Percentiles rank a stretch among this genome's conserved stretches.
Evolutionary conservation across 1,284 basidiomycete genomes (phyloP).

Genomic region (Rhizoctonia solani): DNA sequence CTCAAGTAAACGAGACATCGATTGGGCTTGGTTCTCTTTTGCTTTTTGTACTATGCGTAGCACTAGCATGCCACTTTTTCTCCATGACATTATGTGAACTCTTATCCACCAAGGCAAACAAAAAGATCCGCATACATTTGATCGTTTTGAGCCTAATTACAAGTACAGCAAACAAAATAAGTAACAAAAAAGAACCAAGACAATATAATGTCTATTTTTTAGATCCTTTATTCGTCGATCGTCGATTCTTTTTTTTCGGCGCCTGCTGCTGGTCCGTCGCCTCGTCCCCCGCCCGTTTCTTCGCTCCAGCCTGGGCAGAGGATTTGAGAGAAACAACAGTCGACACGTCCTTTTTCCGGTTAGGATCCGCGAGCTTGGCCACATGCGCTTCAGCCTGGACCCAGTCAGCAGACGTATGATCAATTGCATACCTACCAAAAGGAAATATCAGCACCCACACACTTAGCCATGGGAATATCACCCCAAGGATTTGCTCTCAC

Average conservation of each 20-base stretch:
- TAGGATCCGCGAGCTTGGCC: slow-evolving; percentile 51
- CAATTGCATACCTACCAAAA: slow-evolving; percentile 72
- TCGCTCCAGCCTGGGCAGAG: slow-evolving; percentile 53
- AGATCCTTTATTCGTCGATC: slow-evolving; percentile 14
- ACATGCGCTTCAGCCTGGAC: slow-evolving; percentile 73
- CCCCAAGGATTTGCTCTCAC: slow-evolving; percentile 55
- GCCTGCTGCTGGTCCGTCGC: slow-evolving; percentile 38
- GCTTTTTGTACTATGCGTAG: slow-evolving; percentile 24
- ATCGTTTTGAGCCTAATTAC: no score
- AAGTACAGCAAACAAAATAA: no score
- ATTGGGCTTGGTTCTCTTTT: slow-evolving; percentile 24
- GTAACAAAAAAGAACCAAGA: background rate
- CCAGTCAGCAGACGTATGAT: slow-evolving; percentile 73
- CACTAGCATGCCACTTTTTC: slow-evolving; percentile 27
- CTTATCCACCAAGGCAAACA: slow-evolving; percentile 9
- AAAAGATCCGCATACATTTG: slow-evolving; percentile 18
- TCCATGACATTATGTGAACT: slow-evolving; percentile 25
- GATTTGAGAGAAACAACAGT: slow-evolving; percentile 79
- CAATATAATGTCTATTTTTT: slow-evolving; percentile 29
- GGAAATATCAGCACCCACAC: slow-evolving; percentile 31
- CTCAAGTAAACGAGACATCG: slow-evolving; percentile 62
- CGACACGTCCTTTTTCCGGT: slow-evolving; percentile 52
- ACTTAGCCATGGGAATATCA: slow-evolving; percentile 23
- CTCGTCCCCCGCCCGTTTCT: slow-evolving; percentile 63
- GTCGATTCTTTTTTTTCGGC: slow-evolving; percentile 30